Conservation (phyloP, 2,329 filamentous ascomycete genomes). For the Calonectria ilicicola region DNA sequence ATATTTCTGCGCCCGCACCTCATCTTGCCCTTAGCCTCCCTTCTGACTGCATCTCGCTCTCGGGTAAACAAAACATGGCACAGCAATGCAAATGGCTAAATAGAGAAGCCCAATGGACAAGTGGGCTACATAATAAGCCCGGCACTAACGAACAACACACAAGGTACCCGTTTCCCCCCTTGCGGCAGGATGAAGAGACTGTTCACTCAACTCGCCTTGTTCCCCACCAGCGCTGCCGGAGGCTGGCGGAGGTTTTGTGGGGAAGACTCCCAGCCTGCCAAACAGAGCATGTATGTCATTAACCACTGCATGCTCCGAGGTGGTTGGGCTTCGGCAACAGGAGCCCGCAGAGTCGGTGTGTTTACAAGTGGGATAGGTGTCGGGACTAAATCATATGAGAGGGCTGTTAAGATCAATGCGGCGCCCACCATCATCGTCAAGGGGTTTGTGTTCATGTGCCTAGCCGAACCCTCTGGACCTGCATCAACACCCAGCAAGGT, state of each 20-base stretch:
- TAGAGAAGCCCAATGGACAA: too few species aligned
- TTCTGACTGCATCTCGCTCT: background rate
- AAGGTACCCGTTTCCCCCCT: too few species aligned
- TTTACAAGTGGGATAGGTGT: background rate
- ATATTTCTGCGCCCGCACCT: background rate
- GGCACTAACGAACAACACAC: too few species aligned
- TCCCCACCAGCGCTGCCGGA: slow-evolving; percentile 7
- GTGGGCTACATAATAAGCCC: too few species aligned
- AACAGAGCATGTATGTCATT: slow-evolving; percentile 1
- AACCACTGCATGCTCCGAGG: background rate
- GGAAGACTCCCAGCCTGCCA: slow-evolving; percentile 15
- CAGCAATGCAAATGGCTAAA: background rate
- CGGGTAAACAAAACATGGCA: background rate
- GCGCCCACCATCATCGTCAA: background rate
- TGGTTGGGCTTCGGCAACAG: background rate
- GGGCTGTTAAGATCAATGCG: slow-evolving; percentile 6
- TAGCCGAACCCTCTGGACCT: background rate
- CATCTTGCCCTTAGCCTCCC: background rate
- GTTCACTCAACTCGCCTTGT: too few species aligned
- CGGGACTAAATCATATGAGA: background rate
- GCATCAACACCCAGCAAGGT: background rate
- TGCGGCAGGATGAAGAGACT: too few species aligned
- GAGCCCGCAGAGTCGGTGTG: slow-evolving; percentile 11
- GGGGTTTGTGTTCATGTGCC: slow-evolving; percentile 3
- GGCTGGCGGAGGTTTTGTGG: slow-evolving; percentile 30